phyloP scores from a whole-genome alignment of 257 asterid genomes.

The Paraleonurus japonicus region DNA sequence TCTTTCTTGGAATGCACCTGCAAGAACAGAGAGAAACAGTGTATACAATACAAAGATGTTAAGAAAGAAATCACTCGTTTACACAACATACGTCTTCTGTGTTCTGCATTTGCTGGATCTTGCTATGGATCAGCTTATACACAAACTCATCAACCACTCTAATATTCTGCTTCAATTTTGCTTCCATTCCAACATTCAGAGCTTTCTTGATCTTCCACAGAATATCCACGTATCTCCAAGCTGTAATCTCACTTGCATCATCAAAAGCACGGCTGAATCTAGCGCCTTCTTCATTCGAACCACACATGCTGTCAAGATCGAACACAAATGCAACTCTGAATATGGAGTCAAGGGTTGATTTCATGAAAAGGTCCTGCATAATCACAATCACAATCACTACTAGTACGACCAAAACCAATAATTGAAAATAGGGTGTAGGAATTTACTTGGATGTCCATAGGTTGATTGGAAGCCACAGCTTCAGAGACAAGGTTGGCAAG shows the following conservation, averaged over 20 bases:
- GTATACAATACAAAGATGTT: neutral
- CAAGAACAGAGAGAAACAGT: neutral
- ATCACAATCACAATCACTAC: neutral
- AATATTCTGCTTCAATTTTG: slow-evolving; percentile 33
- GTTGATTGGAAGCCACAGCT: slow-evolving; percentile 32
- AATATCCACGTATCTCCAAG: slow-evolving; percentile 51
- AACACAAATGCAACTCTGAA: slow-evolving; percentile 55
- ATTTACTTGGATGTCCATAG: slow-evolving; percentile 62
- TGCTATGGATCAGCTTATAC: slow-evolving; percentile 41
- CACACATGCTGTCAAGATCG: slow-evolving; percentile 46
- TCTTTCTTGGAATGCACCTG: slow-evolving; percentile 34
- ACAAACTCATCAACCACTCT: slow-evolving; percentile 42
- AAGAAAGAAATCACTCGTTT: slow-evolving; percentile 9
- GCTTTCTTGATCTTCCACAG: slow-evolving; percentile 53
- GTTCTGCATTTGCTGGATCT: slow-evolving; percentile 33
- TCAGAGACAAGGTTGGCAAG: slow-evolving; percentile 48
- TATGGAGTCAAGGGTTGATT: slow-evolving; percentile 49
- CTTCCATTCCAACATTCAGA: slow-evolving; percentile 52
- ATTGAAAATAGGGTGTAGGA: neutral
- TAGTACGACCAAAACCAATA: neutral
- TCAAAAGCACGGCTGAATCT: slow-evolving; percentile 50
- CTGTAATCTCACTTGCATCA: slow-evolving; percentile 44
- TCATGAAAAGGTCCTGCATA: slow-evolving; percentile 55
- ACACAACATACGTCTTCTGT: slow-evolving; percentile 28
- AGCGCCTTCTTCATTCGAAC: slow-evolving; percentile 45